Conservation (phyloP, 2,329 filamentous ascomycete species). For the Fusarium bulbicola region DNA sequence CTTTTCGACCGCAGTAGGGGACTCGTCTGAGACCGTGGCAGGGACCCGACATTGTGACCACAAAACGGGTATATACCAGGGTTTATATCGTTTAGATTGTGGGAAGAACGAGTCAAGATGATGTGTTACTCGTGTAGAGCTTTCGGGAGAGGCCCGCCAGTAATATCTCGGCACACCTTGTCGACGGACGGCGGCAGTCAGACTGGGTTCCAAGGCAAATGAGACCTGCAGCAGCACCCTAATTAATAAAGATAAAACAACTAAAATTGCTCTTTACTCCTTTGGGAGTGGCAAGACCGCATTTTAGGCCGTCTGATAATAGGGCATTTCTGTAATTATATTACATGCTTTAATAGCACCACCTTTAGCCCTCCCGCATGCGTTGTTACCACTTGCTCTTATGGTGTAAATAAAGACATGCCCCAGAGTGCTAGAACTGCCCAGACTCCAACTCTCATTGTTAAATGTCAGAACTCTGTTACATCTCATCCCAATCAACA, state of each 20-base stretch:
- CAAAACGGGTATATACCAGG: background rate
- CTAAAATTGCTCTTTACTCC: background rate
- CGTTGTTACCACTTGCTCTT: too few relatives aligned
- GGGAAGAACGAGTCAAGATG: background rate
- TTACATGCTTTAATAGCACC: too few relatives aligned
- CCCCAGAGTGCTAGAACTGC: too few relatives aligned
- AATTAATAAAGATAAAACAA: too few relatives aligned
- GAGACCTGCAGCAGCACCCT: background rate
- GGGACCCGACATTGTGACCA: background rate
- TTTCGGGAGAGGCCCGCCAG: background rate
- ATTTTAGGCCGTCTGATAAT: too few relatives aligned
- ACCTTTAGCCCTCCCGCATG: too few relatives aligned
- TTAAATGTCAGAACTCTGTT: too few relatives aligned
- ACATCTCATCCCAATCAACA: too few relatives aligned
- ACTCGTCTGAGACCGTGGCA: rapidly evolving
- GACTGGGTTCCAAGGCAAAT: rapidly evolving
- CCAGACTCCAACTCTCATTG: too few relatives aligned
- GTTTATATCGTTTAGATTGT: too few relatives aligned
- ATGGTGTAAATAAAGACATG: too few relatives aligned
- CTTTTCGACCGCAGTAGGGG: rapidly evolving
- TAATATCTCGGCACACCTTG: background rate
- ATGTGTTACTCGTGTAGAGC: background rate
- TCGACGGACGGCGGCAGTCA: background rate
- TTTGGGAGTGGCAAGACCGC: background rate
- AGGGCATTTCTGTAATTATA: too few relatives aligned